Evolutionary conservation across 1,139 yeast genomes (phyloP), one percentile per base, ranked within the genome.

Genomic region (Saccharomyces hybrid): DNA sequence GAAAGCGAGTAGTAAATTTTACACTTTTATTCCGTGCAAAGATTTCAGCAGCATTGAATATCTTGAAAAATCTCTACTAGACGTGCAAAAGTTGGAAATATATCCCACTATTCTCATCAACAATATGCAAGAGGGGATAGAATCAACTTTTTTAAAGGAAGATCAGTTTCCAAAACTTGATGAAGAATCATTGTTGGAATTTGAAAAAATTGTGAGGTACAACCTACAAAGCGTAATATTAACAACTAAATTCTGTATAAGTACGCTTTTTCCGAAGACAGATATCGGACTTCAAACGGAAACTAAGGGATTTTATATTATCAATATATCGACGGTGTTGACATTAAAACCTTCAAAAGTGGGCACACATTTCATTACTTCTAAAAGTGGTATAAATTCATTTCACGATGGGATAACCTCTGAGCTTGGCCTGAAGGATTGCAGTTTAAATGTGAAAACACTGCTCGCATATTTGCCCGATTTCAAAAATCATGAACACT

Each of bases 391-490:
- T 9, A 38, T 64, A 32, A 60, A 61, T 32, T 67, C 63, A 44
- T 62, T 61, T 32, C 67, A 63, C 51, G 67, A 64, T 52, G 60
- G 65, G 0, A 50, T 64, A n/a, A 54, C 61, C 11, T 63, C 64
- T 5, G 68, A 64, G 32, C 49, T 59, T 8, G 48, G 48, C 5
- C 9, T 34, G 8, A 32, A 47, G 9, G 34, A 32, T 9, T 46
- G 46, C 5, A 41, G 47, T 20, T 34, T 30, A 20, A 25, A 48
- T 9, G 49, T 56, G 16, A 60, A 60, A 47, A 59, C 63, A 2
- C 44, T 60, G 25, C 52, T 60, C 25, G 53, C 54, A 13, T 54
- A 52, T 44, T 44, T 60, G 26, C 63, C 63, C n/a, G 32, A 50
- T 13, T 48, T 50, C n/a, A 48, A 28, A 27, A 51, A 44, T 9